Evolutionary conservation across 1,284 basidiomycete genomes (phyloP).

Genomic region (Sanghuangporus sanghuang): DNA sequence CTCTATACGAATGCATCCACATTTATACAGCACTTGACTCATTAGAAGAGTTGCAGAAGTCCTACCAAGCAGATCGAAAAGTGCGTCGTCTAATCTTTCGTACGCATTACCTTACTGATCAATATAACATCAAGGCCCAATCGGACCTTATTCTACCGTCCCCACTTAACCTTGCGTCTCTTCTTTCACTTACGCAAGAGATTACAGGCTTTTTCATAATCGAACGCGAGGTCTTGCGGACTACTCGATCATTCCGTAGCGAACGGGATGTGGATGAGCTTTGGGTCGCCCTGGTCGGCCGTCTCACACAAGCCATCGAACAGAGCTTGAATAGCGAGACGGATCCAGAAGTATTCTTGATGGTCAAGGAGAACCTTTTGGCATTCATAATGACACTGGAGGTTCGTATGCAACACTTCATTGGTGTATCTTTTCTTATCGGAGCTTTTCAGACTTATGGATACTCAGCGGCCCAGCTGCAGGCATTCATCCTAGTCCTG

Average conservation of each 20-base stretch:
- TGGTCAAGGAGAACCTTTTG: constrained; percentile 81
- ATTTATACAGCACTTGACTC: constrained; percentile 92
- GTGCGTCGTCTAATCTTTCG: constrained; percentile 33
- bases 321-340: constrained; percentile 70
- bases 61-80: constrained; percentile 94
- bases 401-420: constrained; percentile 41
- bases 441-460: constrained; percentile 62
- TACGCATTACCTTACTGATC: constrained; percentile 16
- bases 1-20: constrained; percentile 95
- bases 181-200: constrained; percentile 76
- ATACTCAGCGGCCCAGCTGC: constrained; percentile 81
- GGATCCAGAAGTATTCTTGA: constrained; percentile 80
- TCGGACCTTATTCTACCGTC: constrained; percentile 89
- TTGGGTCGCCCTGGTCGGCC: constrained; percentile 86
- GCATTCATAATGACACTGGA: constrained; percentile 93
- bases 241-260: constrained; percentile 82
- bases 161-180: constrained; percentile 43
- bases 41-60: constrained; percentile 83
- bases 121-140: constrained; percentile 65
- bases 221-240: constrained; percentile 88
- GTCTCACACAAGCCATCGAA: constrained; percentile 76
- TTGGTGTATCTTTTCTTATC: not conserved
- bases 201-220: constrained; percentile 99
- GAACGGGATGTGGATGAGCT: constrained; percentile 91
- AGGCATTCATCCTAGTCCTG: constrained; percentile 79